Conservation (phyloP, 306 rosid species). For the Sicyos edulis region DNA sequence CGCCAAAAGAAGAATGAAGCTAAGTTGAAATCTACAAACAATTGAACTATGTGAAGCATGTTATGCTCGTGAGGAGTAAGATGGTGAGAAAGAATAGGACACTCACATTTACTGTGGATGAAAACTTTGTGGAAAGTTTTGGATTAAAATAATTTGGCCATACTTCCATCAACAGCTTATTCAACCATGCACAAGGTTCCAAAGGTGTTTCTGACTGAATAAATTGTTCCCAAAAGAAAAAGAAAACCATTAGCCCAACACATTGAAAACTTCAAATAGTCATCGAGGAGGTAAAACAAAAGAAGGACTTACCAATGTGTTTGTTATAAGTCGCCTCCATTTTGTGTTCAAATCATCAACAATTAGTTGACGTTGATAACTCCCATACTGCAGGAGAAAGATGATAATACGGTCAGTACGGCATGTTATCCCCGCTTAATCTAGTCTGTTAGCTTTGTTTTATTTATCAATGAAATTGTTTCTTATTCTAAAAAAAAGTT, state of each 20-base stretch:
- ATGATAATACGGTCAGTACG: slow-evolving; percentile 22
- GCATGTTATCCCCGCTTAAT: slow-evolving; percentile 12
- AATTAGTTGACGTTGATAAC: slow-evolving; percentile 54
- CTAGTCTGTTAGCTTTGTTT: neutral
- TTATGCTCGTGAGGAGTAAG: slow-evolving; percentile 17
- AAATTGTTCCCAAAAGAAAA: slow-evolving; percentile 14
- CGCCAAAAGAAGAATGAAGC: neutral
- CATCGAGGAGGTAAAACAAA: neutral
- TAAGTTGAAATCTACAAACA: neutral
- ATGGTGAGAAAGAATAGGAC: neutral
- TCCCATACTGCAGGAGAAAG: slow-evolving; percentile 67
- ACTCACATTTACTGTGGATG: slow-evolving; percentile 70
- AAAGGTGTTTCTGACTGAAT: slow-evolving; percentile 67
- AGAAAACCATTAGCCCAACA: slow-evolving; percentile 5
- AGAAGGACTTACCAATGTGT: slow-evolving; percentile 42
- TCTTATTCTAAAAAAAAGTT: neutral
- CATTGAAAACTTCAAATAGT: neutral
- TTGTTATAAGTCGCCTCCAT: slow-evolving; percentile 66
- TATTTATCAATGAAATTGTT: no score
- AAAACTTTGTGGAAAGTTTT: slow-evolving; percentile 63
- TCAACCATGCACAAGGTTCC: slow-evolving; percentile 96
- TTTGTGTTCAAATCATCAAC: slow-evolving; percentile 83
- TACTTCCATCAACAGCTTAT: slow-evolving; percentile 65
- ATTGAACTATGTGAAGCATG: neutral
- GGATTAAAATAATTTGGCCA: slow-evolving; percentile 66